A percentile compares a stretch with the other conserved stretches of the same genome.
These are phyloP conservation scores for Pseudozyma sp. DNA, from an alignment of 1,284 basidiomycete genomes.

Conservation along the genomic window DNA sequence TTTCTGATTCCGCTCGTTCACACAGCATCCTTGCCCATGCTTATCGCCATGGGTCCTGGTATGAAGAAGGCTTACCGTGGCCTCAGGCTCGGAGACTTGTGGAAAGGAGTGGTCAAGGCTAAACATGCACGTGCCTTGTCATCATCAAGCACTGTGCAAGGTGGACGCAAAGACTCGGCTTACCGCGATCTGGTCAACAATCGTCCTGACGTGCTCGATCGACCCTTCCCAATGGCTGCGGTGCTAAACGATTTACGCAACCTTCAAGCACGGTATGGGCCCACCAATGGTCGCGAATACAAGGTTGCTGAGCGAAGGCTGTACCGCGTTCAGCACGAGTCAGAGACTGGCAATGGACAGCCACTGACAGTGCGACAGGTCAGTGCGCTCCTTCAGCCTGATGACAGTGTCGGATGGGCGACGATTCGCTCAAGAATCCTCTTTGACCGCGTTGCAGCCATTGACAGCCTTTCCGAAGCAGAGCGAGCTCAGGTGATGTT, in stretches of 20 bases:
- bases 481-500: conserved; percentile 30
- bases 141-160: background rate
- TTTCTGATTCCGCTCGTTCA: conserved; percentile 10
- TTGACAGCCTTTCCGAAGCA: conserved; percentile 17
- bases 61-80: conserved; percentile 6
- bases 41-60: conserved; percentile 18
- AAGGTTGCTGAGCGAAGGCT: conserved; percentile 38
- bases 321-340: conserved; percentile 39
- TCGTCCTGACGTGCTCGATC: conserved; percentile 27
- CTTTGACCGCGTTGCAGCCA: conserved; percentile 19
- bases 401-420: conserved; percentile 40
- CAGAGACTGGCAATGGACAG: conserved; percentile 14
- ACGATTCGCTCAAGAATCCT: conserved; percentile 27
- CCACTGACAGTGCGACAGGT: conserved; percentile 29
- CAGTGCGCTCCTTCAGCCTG: conserved; percentile 21
- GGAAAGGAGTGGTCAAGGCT: conserved; percentile 1
- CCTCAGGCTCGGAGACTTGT: background rate
- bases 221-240: conserved; percentile 31
- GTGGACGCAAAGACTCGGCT: conserved; percentile 24
- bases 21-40: conserved; percentile 23
- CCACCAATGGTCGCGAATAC: conserved; percentile 20
- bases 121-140: conserved; percentile 9
- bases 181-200: conserved; percentile 30
- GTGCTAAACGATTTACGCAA: conserved; percentile 44
- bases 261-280: conserved; percentile 23